Evolutionary conservation across 805 yeast genomes (phyloP).

Genomic region (Saccharomycopsis schoenii): DNA sequence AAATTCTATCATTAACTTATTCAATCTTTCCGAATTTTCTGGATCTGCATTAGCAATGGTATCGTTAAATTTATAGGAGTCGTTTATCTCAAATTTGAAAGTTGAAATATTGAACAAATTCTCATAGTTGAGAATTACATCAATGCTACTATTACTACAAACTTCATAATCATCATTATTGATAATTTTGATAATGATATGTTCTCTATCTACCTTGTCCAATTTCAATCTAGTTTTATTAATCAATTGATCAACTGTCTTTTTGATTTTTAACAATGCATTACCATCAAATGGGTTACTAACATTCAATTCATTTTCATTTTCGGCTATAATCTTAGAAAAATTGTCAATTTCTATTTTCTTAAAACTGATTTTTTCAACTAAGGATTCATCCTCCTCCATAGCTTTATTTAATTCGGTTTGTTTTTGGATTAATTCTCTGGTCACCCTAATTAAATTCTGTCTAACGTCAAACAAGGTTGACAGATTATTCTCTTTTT

Average conservation of each 20-base stretch:
- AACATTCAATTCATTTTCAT: conserved; percentile 19
- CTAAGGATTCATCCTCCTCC: neutral
- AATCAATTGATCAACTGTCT: neutral
- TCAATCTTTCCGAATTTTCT: neutral
- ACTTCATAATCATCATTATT: conserved; percentile 13
- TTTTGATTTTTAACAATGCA: conserved; percentile 14
- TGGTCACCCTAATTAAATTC: conserved; percentile 14
- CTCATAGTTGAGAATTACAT: conserved; percentile 20
- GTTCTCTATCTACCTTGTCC: conserved; percentile 25
- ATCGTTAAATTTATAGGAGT: conserved; percentile 9
- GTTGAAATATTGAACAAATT: neutral
- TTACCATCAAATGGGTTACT: conserved; percentile 18
- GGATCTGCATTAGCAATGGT: conserved; percentile 2
- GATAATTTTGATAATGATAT: conserved; percentile 27
- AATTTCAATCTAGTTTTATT: conserved; percentile 24
- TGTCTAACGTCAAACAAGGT: conserved; percentile 16
- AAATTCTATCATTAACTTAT: conserved; percentile 2
- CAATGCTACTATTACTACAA: conserved; percentile 11
- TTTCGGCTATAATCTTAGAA: conserved; percentile 16
- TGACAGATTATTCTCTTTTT: conserved; percentile 9
- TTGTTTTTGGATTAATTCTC: conserved; percentile 6
- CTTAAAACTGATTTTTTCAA: conserved; percentile 10
- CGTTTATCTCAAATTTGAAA: conserved; percentile 6
- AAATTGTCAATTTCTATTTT: conserved; percentile 13
- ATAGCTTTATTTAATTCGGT: conserved; percentile 3